A percentile compares a stretch with the other conserved stretches of the same genome.
These are phyloP conservation scores for Inga laurina DNA, from an alignment of 306 rosid species.

Conservation along the genomic window DNA sequence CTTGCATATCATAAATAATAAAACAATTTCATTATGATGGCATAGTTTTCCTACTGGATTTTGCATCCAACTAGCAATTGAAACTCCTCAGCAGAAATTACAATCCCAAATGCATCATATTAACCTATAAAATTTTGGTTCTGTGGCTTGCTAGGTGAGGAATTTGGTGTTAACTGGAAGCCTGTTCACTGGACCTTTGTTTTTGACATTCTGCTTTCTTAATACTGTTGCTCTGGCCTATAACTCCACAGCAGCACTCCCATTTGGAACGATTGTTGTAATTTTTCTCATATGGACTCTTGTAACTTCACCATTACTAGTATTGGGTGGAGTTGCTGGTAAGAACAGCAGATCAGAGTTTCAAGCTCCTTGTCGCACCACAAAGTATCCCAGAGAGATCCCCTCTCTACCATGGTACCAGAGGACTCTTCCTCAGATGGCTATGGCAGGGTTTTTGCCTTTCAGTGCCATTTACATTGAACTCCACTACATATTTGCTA, in stretches of 20 bases:
- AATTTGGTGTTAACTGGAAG: slow-evolving; percentile 40
- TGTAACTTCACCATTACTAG: slow-evolving; percentile 33
- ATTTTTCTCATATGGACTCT: slow-evolving; percentile 41
- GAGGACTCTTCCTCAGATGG: slow-evolving; percentile 37
- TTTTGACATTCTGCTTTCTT: slow-evolving; percentile 37
- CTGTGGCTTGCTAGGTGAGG: slow-evolving; percentile 25
- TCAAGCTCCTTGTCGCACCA: slow-evolving; percentile 42
- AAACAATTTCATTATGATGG: not conserved
- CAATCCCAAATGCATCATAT: not conserved
- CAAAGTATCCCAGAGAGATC: slow-evolving; percentile 39
- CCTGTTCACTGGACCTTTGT: slow-evolving; percentile 39
- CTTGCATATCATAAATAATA: not conserved
- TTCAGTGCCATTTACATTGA: slow-evolving; percentile 41
- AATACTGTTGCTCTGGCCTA: slow-evolving; percentile 37
- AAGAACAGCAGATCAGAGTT: slow-evolving; percentile 37
- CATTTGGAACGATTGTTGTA: slow-evolving; percentile 39
- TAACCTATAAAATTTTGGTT: not conserved
- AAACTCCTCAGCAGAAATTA: not conserved
- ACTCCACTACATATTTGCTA: slow-evolving; percentile 38
- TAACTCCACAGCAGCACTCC: slow-evolving; percentile 40
- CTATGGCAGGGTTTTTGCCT: slow-evolving; percentile 39
- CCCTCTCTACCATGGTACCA: slow-evolving; percentile 36
- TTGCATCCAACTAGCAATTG: not conserved
- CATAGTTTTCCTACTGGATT: not conserved
- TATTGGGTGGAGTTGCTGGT: slow-evolving; percentile 38